A percentile compares a stretch with the other conserved stretches of the same genome.
Evolutionary conservation across 2,329 filamentous ascomycete genomes (phyloP).

Genomic region (Epichloe brachyelytri): DNA sequence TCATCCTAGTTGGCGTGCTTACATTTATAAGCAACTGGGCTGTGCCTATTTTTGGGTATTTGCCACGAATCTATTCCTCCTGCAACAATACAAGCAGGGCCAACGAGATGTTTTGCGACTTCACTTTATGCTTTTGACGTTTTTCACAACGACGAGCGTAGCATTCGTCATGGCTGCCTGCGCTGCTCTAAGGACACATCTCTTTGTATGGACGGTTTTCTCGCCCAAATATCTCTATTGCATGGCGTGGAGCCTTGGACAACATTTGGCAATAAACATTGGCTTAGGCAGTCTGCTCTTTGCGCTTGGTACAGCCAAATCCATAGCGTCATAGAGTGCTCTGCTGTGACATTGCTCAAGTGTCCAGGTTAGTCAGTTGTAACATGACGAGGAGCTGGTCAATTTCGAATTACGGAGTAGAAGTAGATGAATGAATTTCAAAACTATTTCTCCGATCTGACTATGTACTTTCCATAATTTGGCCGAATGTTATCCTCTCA

Average conservation of each 20-base stretch:
- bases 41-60: slow-evolving; percentile 75
- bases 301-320: slow-evolving; percentile 29
- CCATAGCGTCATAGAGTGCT: not conserved
- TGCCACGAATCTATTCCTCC: slow-evolving; percentile 46
- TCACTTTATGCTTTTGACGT: slow-evolving; percentile 53
- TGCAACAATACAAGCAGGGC: slow-evolving; percentile 23
- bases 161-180: slow-evolving; percentile 80
- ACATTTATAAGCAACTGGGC: slow-evolving; percentile 89
- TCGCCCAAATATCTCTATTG: slow-evolving; percentile 92
- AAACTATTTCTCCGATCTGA: not conserved
- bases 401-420: not conserved
- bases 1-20: slow-evolving; percentile 66
- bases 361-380: not conserved
- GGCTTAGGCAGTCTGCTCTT: slow-evolving; percentile 46
- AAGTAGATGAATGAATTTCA: not conserved
- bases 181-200: slow-evolving; percentile 67
- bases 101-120: slow-evolving; percentile 22
- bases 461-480: not conserved
- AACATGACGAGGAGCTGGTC: not conserved
- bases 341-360: not conserved
- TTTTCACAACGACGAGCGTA: slow-evolving; percentile 54
- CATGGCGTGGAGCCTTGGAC: slow-evolving; percentile 74
- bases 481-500: not conserved
- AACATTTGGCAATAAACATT: slow-evolving; percentile 66
- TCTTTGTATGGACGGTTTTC: slow-evolving; percentile 99